Base-by-base conservation (phyloP, 306 rosid species). In the Herpetospermum pedunculosum region DNA sequence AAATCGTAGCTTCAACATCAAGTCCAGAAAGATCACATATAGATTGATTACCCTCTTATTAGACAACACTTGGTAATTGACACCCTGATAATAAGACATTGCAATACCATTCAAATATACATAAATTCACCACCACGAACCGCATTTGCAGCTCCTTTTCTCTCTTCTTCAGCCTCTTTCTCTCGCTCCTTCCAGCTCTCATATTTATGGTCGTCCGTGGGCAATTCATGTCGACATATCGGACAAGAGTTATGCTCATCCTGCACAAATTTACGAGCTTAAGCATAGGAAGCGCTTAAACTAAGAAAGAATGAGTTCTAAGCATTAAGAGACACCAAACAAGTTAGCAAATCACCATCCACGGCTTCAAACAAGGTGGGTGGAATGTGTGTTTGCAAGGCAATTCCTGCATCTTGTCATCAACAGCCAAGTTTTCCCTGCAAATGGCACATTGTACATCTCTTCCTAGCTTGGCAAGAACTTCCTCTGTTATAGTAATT, bases 361-460 rank as follows among this genome's bases (percentile, higher is more conserved):
- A 94, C 5, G 99, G 96, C 84, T 89, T 91, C 46, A 94, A 79
- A 82, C 98, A 93, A 3, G 92, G 91, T 40, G 96, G 99, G 81
- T 94, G 99, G 84, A 89, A 94, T 0, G 87, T 89, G 85, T 94
- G 99, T 85, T 84, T 94, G 99, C 99, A 94, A 62, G 99, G 99
- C 80, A 94, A 72, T 84, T 91, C 99, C 76, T 91, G 96, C 97
- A 91, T 94, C 79, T 88, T 78, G 74, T 91, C 99, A 78, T 86
- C 78, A 68, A 88, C 80, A 73, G 54, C 89, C 75, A 94, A 86
- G 69, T 89, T 79, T 75, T 94, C 99, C 78, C 86, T 84, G 85
- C 99, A 94, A 85, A 94, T 94, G 57, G 95, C 87, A 79, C 99
- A 94, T 49, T 91, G 89, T 18, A 84, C 87, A 73, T 88, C 99